Conservation (phyloP, 306 rosid species). For the Acacia acuminata region DNA sequence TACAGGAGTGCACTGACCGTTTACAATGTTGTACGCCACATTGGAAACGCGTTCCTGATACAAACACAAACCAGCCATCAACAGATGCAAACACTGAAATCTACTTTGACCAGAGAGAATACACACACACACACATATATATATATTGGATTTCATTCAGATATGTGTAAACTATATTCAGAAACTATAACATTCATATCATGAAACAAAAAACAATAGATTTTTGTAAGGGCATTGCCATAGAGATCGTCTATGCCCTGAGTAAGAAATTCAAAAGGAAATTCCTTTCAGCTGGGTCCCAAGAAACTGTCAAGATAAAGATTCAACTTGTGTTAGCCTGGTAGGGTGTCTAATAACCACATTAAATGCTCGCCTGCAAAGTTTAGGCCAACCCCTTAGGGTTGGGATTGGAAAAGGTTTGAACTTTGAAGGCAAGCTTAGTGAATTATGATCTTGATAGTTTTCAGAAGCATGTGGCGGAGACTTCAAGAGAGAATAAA, state of each 20-base stretch:
- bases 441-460: background rate
- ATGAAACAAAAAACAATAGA: background rate
- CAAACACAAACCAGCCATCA: background rate
- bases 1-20: conserved; percentile 71
- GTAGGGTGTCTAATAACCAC: too few species aligned
- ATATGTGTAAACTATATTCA: background rate
- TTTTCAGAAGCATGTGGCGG: background rate
- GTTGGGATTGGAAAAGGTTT: background rate
- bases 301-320: background rate
- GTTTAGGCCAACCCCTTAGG: background rate
- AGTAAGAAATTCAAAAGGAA: background rate
- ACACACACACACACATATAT: too few species aligned
- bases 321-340: too few species aligned
- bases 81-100: background rate
- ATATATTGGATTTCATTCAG: background rate
- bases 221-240: background rate
- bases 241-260: too few species aligned
- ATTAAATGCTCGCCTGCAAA: too few species aligned
- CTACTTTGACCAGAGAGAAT: background rate
- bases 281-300: background rate
- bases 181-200: background rate
- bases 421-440: background rate
- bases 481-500: background rate
- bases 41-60: conserved; percentile 86
- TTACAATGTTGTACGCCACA: conserved; percentile 64